Conservation (phyloP, 73 alveolate species). For the Paraurostyla sp. region DNA sequence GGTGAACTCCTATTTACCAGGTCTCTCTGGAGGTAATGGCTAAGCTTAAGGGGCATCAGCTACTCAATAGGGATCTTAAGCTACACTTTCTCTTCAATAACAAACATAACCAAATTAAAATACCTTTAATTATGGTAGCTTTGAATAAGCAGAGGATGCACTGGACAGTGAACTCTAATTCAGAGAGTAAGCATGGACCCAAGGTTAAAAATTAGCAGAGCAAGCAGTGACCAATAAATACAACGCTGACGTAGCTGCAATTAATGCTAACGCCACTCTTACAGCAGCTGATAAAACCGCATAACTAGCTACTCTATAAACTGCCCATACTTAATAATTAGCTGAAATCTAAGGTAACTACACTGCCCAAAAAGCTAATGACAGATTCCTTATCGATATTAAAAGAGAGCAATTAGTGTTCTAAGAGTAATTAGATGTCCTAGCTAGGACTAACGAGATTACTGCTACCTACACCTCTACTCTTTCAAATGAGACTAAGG, state of each 20-base stretch:
- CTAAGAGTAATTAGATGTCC: not conserved
- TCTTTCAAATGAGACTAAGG: not conserved
- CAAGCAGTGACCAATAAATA: slow-evolving; percentile 11
- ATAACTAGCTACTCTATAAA: not conserved
- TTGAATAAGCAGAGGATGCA: not conserved
- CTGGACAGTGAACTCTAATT: not conserved
- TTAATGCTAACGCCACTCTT: not conserved
- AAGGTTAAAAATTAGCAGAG: slow-evolving; percentile 19
- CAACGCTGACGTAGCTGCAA: slow-evolving; percentile 31
- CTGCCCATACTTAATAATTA: not conserved
- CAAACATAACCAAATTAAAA: not conserved
- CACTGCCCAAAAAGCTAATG: not conserved
- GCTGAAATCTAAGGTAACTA: not conserved
- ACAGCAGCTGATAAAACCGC: not conserved
- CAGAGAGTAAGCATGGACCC: slow-evolving; percentile 23
- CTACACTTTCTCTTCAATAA: not conserved
- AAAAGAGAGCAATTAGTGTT: not conserved
- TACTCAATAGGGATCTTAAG: not conserved
- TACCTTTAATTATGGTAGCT: not conserved
- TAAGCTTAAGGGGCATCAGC: not conserved
- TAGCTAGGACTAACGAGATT: not conserved
- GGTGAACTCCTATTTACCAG: too few relatives aligned
- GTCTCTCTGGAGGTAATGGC: too few relatives aligned
- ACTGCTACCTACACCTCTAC: not conserved
- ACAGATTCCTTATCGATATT: not conserved